These are phyloP conservation scores for Sphaerulina musiva DNA, from an alignment of 2,329 filamentous ascomycete species.

Conservation along the genomic window DNA sequence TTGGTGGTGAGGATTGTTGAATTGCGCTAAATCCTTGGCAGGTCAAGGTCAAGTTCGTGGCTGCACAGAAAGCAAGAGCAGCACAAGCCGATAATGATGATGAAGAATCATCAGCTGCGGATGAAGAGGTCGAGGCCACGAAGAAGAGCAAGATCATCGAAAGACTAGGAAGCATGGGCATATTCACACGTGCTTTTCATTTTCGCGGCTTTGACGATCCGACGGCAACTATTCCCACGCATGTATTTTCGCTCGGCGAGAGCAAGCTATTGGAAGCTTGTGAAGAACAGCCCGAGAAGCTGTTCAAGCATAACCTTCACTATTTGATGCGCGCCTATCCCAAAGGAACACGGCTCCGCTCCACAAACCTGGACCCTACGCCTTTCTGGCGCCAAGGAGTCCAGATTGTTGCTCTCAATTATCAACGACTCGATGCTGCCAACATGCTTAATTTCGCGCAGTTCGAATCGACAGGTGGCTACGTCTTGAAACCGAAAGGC, in stretches of 20 bases:
- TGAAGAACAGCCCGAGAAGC: conserved; percentile 46
- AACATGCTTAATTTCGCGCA: conserved; percentile 96
- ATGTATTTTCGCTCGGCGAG: conserved; percentile 60
- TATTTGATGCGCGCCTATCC: conserved; percentile 87
- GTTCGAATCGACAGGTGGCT: conserved; percentile 75
- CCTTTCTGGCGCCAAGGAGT: conserved; percentile 83
- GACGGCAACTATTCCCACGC: conserved; percentile 50
- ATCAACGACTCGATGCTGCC: conserved; percentile 82
- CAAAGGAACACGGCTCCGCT: conserved; percentile 67
- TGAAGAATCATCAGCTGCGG: conserved; percentile 30
- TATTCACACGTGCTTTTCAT: conserved; percentile 82
- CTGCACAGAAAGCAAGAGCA: conserved; percentile 32
- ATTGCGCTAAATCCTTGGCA: not conserved
- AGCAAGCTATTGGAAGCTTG: conserved; percentile 61
- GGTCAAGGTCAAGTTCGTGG: conserved; percentile 46
- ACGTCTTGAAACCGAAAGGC: conserved; percentile 74
- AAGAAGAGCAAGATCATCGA: conserved; percentile 58
- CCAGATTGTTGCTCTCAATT: conserved; percentile 84
- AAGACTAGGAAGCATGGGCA: conserved; percentile 64
- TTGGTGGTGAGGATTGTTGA: not conserved
- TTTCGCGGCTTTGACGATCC: conserved; percentile 67
- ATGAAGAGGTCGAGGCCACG: conserved; percentile 36
- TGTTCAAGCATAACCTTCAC: conserved; percentile 76
- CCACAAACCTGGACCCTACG: conserved; percentile 78
- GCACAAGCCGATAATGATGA: conserved; percentile 7